Evolutionary conservation across 2,329 filamentous ascomycete species (phyloP), one percentile per base, ranked within the genome.

Genomic region (Chrysoporthe deuterocubensis): DNA sequence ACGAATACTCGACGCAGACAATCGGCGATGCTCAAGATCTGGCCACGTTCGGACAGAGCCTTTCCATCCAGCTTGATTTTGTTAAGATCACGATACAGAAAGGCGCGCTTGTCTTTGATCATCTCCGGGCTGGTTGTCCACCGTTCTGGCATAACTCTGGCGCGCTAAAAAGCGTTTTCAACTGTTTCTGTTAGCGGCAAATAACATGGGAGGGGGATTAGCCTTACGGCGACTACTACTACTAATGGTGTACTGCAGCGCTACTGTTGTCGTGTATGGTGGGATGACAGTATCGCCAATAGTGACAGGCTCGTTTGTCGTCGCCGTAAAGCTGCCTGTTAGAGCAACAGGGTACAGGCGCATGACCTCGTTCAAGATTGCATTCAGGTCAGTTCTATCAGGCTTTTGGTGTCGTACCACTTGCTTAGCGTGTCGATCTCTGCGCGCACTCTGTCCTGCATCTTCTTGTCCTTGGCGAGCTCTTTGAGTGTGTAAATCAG

Each of bases 241-340:
- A 50, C 48, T 50, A 11, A 50, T 50, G 48, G 48, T 50, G n/a
- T 50, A 50, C 13, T 7, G 48, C 48, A 21, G 48, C 48, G 48
- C 48, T 21, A 50, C 48, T 50, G 26, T 50, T 21, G 48, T 50
- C 48, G 48, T 50, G 48, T 50, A 50, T 26, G 48, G 48, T 50
- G 48, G 48, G 48, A 50, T 50, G 48, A 50, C 48, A 3, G n/a
- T 50, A 26, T 50, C 48, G 48, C n/a, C 48, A 13, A 50, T 50
- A 21, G 48, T 50, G n/a, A 50, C n/a, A 9, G 48, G 48, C 48
- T 50, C 48, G n/a, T 21, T 4, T 50, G 48, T 26, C n/a, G 48
- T 50, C 48, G 26, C 26, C n/a, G n/a, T 50, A 11, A 50, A 13
- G 48, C 48, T 21, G 48, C 48, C 48, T 26, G 48, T 50, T 26